Base-by-base conservation (phyloP, 441 rosid species). In the Euphorbia celastroides region DNA sequence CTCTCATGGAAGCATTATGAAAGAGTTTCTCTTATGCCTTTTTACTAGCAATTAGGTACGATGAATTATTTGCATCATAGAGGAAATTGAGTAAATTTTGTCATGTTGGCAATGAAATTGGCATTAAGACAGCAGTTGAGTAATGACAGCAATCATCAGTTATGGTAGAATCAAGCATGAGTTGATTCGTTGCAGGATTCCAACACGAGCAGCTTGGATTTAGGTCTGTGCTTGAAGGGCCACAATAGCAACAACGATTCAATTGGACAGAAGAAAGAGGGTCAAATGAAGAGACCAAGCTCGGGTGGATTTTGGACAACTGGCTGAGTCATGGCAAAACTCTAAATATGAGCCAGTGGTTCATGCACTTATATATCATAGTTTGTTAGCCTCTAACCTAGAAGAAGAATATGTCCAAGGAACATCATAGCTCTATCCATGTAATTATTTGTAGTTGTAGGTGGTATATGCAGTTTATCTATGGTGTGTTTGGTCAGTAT, bases 201-300 rank as follows among this genome's bases (percentile, higher is more conserved):
- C 7, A 77, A 74, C 70, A 64, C 68, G 65, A 76, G 83, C 16
- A 72, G 66, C 27, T 68, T 89, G 81, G 89, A 86, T 65, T 64
- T 90, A 67, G 88, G 80, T 11, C 75, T 88, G 73, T 72, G 83
- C 75, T 75, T 84, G 80, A 82, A 90, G 69, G 89, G 79, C 55
- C 82, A 67, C 66, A 76, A 60, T 36, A 72, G 28, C 12, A 76
- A 80, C n/a, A 65, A 34, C 1, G 71, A 58, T 63, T 62, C 72
- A 11, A 52, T 8, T 26, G 63, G 72, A 38, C 78, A 54, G 73
- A 61, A 57, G 70, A 63, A 73, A 58, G 79, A 65, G 14, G 71
- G 27, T 32, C 76, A 42, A 64, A 56, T 44, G 62, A 76, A 76
- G 67, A 57, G 67, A 63, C 67, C 74, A 16, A 71, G 57, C 67